A percentile compares a stretch with the other conserved stretches of the same genome.
These are phyloP conservation scores for Delphinella strobiligena DNA, from an alignment of 2,329 filamentous ascomycete species.

Conservation along the genomic window DNA sequence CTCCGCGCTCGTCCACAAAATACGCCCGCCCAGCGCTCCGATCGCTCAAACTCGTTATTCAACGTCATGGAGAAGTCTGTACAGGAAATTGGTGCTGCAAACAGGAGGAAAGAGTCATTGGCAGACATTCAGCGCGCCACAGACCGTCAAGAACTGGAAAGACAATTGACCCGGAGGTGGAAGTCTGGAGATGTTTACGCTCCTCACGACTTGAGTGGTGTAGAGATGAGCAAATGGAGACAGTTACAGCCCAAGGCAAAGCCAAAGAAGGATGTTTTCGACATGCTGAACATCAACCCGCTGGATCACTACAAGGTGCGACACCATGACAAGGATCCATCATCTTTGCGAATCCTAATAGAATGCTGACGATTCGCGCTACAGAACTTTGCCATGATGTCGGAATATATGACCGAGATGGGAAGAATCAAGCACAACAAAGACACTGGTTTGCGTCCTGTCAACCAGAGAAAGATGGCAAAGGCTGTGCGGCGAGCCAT, in stretches of 20 bases:
- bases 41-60: background rate
- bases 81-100: background rate
- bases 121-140: constrained; percentile 19
- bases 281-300: constrained; percentile 68
- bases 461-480: constrained; percentile 86
- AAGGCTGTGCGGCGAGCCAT: constrained; percentile 85
- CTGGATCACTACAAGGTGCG: constrained; percentile 84
- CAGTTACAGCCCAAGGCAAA: constrained; percentile 39
- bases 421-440: constrained; percentile 71
- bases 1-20: background rate
- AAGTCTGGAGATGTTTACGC: constrained; percentile 73
- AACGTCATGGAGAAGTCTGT: background rate
- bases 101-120: background rate
- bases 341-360: too few species aligned
- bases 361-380: too few species aligned
- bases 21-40: background rate
- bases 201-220: constrained; percentile 69
- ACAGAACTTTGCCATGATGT: constrained; percentile 86
- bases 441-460: constrained; percentile 67
- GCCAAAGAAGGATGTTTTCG: constrained; percentile 54
- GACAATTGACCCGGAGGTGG: constrained; percentile 61
- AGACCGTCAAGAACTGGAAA: constrained; percentile 38
- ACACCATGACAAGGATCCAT: too few species aligned
- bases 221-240: constrained; percentile 75
- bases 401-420: constrained; percentile 73